Evolutionary conservation across 768 basidiomycete genomes (phyloP), one percentile per base, ranked within the genome.

Genomic region (Collybia sp.): DNA sequence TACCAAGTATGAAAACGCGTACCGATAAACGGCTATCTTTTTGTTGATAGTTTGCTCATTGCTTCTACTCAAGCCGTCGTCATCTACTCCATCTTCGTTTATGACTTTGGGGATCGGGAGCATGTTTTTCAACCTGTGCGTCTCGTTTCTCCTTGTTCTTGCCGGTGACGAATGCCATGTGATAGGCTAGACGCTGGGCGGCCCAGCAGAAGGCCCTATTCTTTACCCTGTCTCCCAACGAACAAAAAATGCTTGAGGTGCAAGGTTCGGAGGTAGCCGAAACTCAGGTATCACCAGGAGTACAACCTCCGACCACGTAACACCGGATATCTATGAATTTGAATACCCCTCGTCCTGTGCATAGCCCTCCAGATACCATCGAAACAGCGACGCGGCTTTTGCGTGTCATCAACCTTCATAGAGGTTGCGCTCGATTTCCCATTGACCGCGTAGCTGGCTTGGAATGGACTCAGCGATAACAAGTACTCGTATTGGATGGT

Each of bases 71-170:
- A 52, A 86, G 83, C 67, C 17, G 64, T 74, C n/a, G 58, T 69
- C 12, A 33, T 79, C 3, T 87, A 86, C 50, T 72, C 72, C 2
- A 66, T 82, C 16, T 82, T 87, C 58, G 61, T 81, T 46, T 75
- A 77, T 42, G 82, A 87, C 58, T 86, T 78, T 60, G 84, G 84
- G 3, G 79, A 83, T n/a, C 67, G 70, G 40, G 84, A 87, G 17
- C 83, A 87, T 58, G 79, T 85, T 19, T 87, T 84, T 60, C 75
- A 73, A 60, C 79, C 81, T 17, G 83, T 85, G 51, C 58, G 80
- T 40, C 15, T 12, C 13, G 42, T 19, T 18, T n/a, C n/a, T 43
- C 41, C 41, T 42, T 40, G 13, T 19, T 12, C 20, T 36, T 32
- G 33, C 25, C 15, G 46, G 46, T 33, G 8, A 25, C 25, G 8